Percentiles rank a stretch among this genome's conserved stretches.
phyloP scores from a whole-genome alignment of 139 green algal genomes.

The Chlamydomonas sp. region DNA sequence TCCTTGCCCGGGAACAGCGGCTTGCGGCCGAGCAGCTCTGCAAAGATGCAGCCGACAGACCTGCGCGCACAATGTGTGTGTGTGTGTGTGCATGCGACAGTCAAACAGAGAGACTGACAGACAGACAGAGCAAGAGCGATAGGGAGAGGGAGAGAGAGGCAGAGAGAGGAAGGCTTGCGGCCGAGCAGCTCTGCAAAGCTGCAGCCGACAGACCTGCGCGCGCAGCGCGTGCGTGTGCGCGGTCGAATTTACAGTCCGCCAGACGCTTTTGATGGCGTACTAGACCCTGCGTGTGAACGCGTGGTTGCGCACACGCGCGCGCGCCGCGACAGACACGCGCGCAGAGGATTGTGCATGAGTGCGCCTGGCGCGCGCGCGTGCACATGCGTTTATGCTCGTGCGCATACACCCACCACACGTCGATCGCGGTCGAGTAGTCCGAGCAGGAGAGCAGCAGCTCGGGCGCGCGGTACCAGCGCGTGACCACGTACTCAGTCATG shows the following conservation, averaged over 20 bases:
- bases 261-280: too few relatives aligned
- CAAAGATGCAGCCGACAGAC: slow-evolving; percentile 83
- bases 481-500: slow-evolving; percentile 95
- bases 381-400: slow-evolving; percentile 9
- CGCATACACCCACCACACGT: slow-evolving; percentile 63
- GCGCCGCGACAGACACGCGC: too few relatives aligned
- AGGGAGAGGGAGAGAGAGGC: too few relatives aligned
- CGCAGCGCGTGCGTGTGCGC: neutral
- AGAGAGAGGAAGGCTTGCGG: neutral
- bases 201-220: slow-evolving; percentile 68
- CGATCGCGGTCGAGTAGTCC: slow-evolving; percentile 63
- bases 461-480: slow-evolving; percentile 81
- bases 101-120: too few relatives aligned
- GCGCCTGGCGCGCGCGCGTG: neutral
- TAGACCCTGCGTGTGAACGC: too few relatives aligned
- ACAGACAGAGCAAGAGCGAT: too few relatives aligned
- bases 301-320: too few relatives aligned
- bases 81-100: neutral
- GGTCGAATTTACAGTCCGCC: too few relatives aligned
- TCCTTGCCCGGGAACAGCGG: slow-evolving; percentile 84
- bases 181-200: slow-evolving; percentile 78
- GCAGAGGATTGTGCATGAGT: neutral
- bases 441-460: slow-evolving; percentile 86
- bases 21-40: slow-evolving; percentile 75
- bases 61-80: slow-evolving; percentile 8